A percentile compares a stretch with the other conserved stretches of the same genome.
Conservation (phyloP, 176 grass and related monocot genomes). For the Thinopyrum elongatum region DNA sequence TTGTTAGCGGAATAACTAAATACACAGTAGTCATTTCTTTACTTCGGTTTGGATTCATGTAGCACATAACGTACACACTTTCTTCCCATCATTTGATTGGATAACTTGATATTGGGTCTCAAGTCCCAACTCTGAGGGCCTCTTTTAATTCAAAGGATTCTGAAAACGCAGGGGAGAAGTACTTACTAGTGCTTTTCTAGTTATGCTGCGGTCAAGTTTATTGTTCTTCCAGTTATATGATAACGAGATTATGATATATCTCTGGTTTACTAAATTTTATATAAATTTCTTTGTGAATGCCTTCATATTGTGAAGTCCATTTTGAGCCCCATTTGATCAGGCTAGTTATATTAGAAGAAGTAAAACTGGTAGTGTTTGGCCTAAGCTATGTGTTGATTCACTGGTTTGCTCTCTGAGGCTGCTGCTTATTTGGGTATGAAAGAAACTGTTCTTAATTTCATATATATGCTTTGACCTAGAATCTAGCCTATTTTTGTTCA, state of each 20-base stretch:
- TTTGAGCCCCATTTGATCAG: not conserved
- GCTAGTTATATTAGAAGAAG: not conserved
- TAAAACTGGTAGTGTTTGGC: not conserved
- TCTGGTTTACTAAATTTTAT: not conserved
- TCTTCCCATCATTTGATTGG: not conserved
- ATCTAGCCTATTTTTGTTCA: not conserved
- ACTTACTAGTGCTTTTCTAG: not conserved
- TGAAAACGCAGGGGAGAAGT: too few relatives aligned
- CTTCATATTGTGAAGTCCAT: not conserved
- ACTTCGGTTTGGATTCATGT: not conserved
- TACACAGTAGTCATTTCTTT: not conserved
- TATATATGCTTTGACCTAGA: not conserved
- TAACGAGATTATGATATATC: not conserved
- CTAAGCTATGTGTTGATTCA: not conserved
- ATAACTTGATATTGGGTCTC: not conserved
- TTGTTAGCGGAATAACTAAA: not conserved
- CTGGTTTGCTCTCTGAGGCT: not conserved
- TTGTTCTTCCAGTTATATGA: not conserved
- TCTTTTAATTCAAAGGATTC: too few relatives aligned
- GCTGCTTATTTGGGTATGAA: not conserved
- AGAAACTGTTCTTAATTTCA: not conserved
- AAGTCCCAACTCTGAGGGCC: too few relatives aligned
- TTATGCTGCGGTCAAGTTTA: not conserved
- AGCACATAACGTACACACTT: not conserved
- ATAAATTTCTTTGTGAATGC: not conserved